Evolutionary conservation across 2,329 filamentous ascomycete genomes (phyloP), one percentile per base, ranked within the genome.

Genomic region (Colletotrichum australisinense): DNA sequence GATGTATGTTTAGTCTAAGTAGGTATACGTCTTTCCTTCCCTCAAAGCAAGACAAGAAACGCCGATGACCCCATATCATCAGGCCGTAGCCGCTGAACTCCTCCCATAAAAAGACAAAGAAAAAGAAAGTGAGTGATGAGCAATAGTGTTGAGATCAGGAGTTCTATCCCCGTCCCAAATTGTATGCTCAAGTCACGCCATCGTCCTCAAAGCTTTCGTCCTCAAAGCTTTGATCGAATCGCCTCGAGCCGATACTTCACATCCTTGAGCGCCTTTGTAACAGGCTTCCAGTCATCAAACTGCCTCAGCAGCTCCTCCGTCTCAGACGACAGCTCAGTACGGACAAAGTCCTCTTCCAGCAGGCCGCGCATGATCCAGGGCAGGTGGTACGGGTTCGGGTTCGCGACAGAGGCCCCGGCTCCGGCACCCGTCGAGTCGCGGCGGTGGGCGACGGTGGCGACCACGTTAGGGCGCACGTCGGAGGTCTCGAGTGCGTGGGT

Each of bases 341-440:
- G 95, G 28, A 98, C 96, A 78, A 95, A 91, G 22, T 97, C 93
- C 81, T 99, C 97, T 80, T 98, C 97, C 2, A 99, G 84, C 70
- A 99, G 85, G 0, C 97, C 97, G 8, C 97, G 91, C 92, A 99
- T 97, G 46, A 97, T 96, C 92, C 97, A 99, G 0, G 97, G 97
- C 16, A 99, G 86, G 68, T 97, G 93, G 79, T 96, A 98, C 0
- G 96, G 96, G 78, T 98, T 98, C 19, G 92, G 85, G 70, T 89
- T 87, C 0, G 84, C 79, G 32, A 90, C 77, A 75, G 81, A 78
- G 6, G 60, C 67, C 5, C 35, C 56, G 4, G 78, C 76, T 19
- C 42, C 42, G 7, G 38, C 38, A 42, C 42, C 42, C 4, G 19
- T 22, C 4, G 42, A 49, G 30, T 67, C 52, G 52, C 63, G 38